Evolutionary conservation across 2,329 filamentous ascomycete species (phyloP), one percentile per base, ranked within the genome.

Genomic region (Fusarium sp.): DNA sequence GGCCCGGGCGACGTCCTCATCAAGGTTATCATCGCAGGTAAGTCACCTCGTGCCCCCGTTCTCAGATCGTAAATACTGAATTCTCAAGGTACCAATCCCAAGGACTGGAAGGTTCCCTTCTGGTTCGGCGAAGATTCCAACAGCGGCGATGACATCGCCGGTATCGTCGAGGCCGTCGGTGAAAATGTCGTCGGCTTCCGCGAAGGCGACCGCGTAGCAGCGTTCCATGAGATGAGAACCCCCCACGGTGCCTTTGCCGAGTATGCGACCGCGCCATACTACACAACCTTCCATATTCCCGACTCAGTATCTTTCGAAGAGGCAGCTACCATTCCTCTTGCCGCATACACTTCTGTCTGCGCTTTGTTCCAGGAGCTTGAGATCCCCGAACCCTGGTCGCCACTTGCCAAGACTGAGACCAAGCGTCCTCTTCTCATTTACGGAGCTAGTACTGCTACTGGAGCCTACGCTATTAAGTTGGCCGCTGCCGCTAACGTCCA

Each of bases 191-290:
- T 42, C 2, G 75, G 63, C 7, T 77, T 78, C 39, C 51, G 61
- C 4, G 51, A 62, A 12, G 86, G 85, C 21, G 85, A 87, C 63
- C 81, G 85, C 35, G 85, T 87, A 29, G 84, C 83, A 1, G 84
- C 83, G 1, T 86, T 86, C 57, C 85, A 87, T 61, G 81, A 88
- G 69, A 90, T 91, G 84, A 73, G 79, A 46, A 80, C 80, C 1
- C 82, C 84, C 0, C 77, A 83, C 39, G 90, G 90, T 5, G 85
- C 83, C 12, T 92, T 86, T 67, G 90, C 89, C 7, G 89, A 91
- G 75, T 92, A 91, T 71, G 87, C 88, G 6, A 79, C 91, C 16
- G 85, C 86, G 0, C 86, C 83, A 79, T 83, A 84, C 38, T 83
- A 87, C 73, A 88, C 88, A 0, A 90, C 88, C 0, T 90, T 90